phyloP scores from a whole-genome alignment of 805 yeast genomes.

The Kregervanrija fluxuum region DNA sequence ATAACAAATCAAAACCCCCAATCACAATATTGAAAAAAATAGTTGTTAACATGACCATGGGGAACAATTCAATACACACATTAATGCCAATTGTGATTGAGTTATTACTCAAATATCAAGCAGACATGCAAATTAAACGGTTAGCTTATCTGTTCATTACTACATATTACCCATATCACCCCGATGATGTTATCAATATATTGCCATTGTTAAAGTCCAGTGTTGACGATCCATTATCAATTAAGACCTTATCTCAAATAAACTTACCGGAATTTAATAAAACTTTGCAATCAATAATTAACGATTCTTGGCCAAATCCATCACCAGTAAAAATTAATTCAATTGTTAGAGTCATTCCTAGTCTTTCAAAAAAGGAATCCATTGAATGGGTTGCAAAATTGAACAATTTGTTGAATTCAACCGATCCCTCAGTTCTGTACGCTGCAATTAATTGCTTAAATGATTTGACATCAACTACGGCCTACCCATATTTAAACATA shows the following conservation, averaged over 20 bases:
- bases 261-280: no score
- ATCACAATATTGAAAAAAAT: constrained; percentile 55
- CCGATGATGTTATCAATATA: constrained; percentile 47
- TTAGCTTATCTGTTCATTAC: constrained; percentile 63
- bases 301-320: no score
- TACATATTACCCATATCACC: constrained; percentile 52
- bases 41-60: constrained; percentile 77
- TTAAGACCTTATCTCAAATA: no score
- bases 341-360: no score
- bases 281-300: no score
- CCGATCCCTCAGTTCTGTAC: neutral
- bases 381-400: neutral
- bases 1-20: constrained; percentile 32
- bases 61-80: constrained; percentile 66
- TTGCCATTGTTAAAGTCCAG: constrained; percentile 51
- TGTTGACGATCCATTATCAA: constrained; percentile 14
- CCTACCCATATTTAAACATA: neutral
- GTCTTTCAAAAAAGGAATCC: constrained; percentile 11
- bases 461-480: constrained; percentile 1
- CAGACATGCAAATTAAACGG: constrained; percentile 62
- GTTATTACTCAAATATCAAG: constrained; percentile 33
- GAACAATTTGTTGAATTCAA: neutral
- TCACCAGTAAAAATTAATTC: no score
- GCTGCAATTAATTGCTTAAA: neutral
- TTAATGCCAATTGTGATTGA: constrained; percentile 57